phyloP scores from a whole-genome alignment of 2,329 filamentous ascomycete species.

The Beauveria rudraprayagi region DNA sequence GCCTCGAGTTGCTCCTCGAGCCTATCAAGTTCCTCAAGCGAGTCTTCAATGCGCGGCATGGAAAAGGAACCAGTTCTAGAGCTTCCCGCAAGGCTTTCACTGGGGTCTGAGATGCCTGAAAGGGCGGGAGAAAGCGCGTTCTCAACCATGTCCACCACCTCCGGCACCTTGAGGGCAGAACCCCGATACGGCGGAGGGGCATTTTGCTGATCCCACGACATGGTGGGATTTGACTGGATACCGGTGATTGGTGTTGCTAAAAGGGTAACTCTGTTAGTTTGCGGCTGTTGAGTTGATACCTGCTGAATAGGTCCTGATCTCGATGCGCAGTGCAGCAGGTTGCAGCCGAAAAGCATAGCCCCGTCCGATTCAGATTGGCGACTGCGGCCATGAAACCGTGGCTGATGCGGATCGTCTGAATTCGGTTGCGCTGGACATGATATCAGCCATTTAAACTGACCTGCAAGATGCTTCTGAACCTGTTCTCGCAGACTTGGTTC shows the following conservation, averaged over 20 bases:
- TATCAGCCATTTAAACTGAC: slow-evolving; percentile 44
- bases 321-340: slow-evolving; percentile 35
- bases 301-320: slow-evolving; percentile 16
- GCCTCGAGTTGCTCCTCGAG: slow-evolving; percentile 55
- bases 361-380: slow-evolving; percentile 18
- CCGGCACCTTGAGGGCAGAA: slow-evolving; percentile 22
- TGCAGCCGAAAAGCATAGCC: slow-evolving; percentile 40
- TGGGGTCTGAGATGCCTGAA: slow-evolving; percentile 23
- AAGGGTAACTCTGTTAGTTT: slow-evolving; percentile 35
- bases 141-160: slow-evolving; percentile 24
- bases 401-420: slow-evolving; percentile 16
- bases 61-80: slow-evolving; percentile 25
- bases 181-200: slow-evolving; percentile 19
- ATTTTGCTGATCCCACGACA: slow-evolving; percentile 18
- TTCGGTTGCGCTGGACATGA: slow-evolving; percentile 26
- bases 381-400: slow-evolving; percentile 12
- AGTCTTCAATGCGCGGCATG: slow-evolving; percentile 52
- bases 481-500: slow-evolving; percentile 23
- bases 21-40: slow-evolving; percentile 52
- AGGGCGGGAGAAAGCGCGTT: slow-evolving; percentile 26
- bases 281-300: slow-evolving; percentile 10
- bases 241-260: slow-evolving; percentile 34
- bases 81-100: slow-evolving; percentile 27
- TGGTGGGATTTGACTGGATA: slow-evolving; percentile 2
- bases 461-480: slow-evolving; percentile 35